Percentiles rank a stretch among this genome's conserved stretches.
Conservation (phyloP, 78 protist species). For the Cavenderia fasciculata region DNA sequence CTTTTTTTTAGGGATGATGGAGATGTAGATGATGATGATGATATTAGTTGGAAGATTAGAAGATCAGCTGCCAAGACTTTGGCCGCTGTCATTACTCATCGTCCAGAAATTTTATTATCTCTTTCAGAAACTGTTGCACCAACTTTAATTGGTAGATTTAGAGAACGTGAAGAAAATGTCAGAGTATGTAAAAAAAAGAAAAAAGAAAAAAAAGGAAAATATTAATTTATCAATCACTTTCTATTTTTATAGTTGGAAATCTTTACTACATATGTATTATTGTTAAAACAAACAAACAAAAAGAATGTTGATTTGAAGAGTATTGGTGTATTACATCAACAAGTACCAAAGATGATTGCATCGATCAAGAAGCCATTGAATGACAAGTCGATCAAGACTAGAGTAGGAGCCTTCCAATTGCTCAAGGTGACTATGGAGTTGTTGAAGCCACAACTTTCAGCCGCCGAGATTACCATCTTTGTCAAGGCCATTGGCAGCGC, state of each 20-base stretch:
- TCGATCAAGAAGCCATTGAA: slow-evolving; percentile 45
- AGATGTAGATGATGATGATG: slow-evolving; percentile 94
- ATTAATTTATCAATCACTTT: background rate
- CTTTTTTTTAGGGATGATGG: slow-evolving; percentile 66
- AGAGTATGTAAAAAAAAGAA: slow-evolving; percentile 23
- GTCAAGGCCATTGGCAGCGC: slow-evolving; percentile 64
- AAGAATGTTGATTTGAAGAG: slow-evolving; percentile 74
- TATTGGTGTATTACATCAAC: slow-evolving; percentile 81
- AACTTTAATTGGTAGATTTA: slow-evolving; percentile 74
- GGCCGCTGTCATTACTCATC: slow-evolving; percentile 81
- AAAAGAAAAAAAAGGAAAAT: background rate
- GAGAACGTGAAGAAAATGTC: slow-evolving; percentile 94
- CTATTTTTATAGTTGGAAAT: slow-evolving; percentile 26
- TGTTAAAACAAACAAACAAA: slow-evolving; percentile 49
- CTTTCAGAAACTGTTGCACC: slow-evolving; percentile 83
- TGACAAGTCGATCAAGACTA: slow-evolving; percentile 68
- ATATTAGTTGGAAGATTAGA: slow-evolving; percentile 96
- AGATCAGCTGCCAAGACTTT: slow-evolving; percentile 86
- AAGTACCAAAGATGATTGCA: slow-evolving; percentile 43
- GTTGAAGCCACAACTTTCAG: too few species aligned
- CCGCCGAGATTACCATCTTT: slow-evolving; percentile 16
- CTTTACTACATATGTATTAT: slow-evolving; percentile 44
- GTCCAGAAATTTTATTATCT: slow-evolving; percentile 79
- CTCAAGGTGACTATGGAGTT: slow-evolving; percentile 83
- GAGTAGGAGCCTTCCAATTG: slow-evolving; percentile 80